These are phyloP conservation scores for Triglochin maritima DNA, from an alignment of 106 monocot genomes.

Conservation along the genomic window DNA sequence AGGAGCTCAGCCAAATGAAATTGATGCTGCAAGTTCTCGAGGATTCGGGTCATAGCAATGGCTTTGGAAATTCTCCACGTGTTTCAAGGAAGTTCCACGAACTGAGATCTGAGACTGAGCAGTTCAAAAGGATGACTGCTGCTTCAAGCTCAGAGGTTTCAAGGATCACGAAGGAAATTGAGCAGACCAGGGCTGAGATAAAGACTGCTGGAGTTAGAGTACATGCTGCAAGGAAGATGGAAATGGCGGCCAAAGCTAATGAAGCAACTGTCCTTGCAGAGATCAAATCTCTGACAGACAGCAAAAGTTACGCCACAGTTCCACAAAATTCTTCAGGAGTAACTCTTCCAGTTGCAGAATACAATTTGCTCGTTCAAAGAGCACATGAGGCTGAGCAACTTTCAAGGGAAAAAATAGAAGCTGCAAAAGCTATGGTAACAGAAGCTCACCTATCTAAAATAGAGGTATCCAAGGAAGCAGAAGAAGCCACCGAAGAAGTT, in stretches of 20 bases:
- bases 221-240: slow-evolving; percentile 67
- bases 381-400: slow-evolving; percentile 44
- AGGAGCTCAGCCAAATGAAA: slow-evolving; percentile 40
- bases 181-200: slow-evolving; percentile 32
- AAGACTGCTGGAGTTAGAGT: slow-evolving; percentile 47
- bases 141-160: slow-evolving; percentile 39
- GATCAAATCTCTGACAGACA: slow-evolving; percentile 37
- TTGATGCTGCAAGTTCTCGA: slow-evolving; percentile 23
- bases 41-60: slow-evolving; percentile 11
- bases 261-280: slow-evolving; percentile 45
- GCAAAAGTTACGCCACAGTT: slow-evolving; percentile 10
- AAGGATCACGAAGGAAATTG: slow-evolving; percentile 39
- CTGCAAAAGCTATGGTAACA: slow-evolving; percentile 34
- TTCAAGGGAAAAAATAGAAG: slow-evolving; percentile 42
- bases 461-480: slow-evolving; percentile 29
- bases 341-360: slow-evolving; percentile 42
- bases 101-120: slow-evolving; percentile 51
- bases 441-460: slow-evolving; percentile 45
- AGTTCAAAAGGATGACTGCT: slow-evolving; percentile 38
- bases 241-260: slow-evolving; percentile 70
- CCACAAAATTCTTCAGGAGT: slow-evolving; percentile 11
- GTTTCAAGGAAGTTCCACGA: slow-evolving; percentile 42
- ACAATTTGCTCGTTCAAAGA: slow-evolving; percentile 27
- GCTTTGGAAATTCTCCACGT: slow-evolving; percentile 14
- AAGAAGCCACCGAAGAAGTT: slow-evolving; percentile 48